phyloP scores from a whole-genome alignment of 352 stramenopile genomes.

The Globisporangium okanoganense region DNA sequence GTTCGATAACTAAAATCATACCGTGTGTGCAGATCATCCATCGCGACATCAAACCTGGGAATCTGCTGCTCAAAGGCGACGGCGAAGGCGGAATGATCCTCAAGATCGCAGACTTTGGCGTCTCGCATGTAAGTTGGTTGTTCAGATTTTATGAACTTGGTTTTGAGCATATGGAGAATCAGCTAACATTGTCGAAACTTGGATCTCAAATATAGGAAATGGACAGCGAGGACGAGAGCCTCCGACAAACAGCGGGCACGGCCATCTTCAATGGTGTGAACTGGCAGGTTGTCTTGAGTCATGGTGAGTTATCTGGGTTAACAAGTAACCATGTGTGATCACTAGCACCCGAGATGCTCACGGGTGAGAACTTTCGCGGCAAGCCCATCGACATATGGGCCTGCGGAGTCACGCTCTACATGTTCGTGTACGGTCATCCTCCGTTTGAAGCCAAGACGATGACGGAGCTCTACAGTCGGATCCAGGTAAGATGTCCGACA shows the following conservation, averaged over 20 bases:
- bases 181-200: background rate
- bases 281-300: background rate
- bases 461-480: conserved; percentile 90
- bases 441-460: conserved; percentile 91
- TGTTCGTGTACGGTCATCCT: conserved; percentile 93
- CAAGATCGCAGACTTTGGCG: conserved; percentile 79
- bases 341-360: conserved; percentile 76
- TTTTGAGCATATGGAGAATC: background rate
- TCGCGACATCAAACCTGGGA: conserved; percentile 79
- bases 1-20: background rate
- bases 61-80: conserved; percentile 60
- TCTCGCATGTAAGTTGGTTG: conserved; percentile 52
- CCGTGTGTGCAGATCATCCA: conserved; percentile 57
- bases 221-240: conserved; percentile 62
- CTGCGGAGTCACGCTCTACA: conserved; percentile 94
- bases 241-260: conserved; percentile 71
- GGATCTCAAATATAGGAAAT: conserved; percentile 39
- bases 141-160: background rate
- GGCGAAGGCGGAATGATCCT: conserved; percentile 60
- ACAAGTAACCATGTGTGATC: too few relatives aligned
- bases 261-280: conserved; percentile 67
- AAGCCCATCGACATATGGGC: conserved; percentile 94
- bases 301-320: background rate
- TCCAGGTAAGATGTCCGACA: conserved; percentile 51
- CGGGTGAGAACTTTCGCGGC: conserved; percentile 67